Evolutionary conservation across 768 basidiomycete genomes (phyloP), one percentile per base, ranked within the genome.

Genomic region (Mycena venus): DNA sequence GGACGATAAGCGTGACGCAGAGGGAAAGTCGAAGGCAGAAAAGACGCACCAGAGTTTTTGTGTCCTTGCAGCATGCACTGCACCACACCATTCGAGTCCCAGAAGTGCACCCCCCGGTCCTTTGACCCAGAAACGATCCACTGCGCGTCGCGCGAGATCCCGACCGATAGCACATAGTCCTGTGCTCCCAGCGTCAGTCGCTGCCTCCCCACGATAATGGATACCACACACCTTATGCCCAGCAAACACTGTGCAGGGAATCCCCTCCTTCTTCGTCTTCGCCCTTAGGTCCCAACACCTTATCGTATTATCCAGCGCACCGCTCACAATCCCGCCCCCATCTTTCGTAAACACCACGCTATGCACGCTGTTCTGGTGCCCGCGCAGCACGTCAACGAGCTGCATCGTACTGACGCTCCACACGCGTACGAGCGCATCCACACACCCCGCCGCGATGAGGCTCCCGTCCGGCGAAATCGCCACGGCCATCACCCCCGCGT

Each of bases 51-150:
- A n/a, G 86, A 87, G 72, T 91, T 90, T 78, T 89, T 90, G 76
- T 91, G 90, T 4, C 90, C 89, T 81, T 98, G 97, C 49, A 99
- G 87, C 94, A 98, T 96, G 79, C 96, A 94, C 82, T 99, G 97
- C 79, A 97, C 94, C 55, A 92, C 90, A 27, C 88, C 89, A 17
- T 88, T 89, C 77, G 90, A 87, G 80, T 97, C 95, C 93, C 95
- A 96, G 81, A 98, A 96, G 82, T 98, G 96, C 67, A 99, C 96
- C 2, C 96, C 95, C 17, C 98, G 94, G 82, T 99, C 98, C 85
- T 99, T 99, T 4, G 89, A 90, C 2, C 98, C 98, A 11, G 96
- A 97, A 12, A 98, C 97, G 78, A 99, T 94, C 95, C 96, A 91
- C 76, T 95, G 92, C 8, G 95, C 95, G 83, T 99, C 97, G 77